A percentile compares a stretch with the other conserved stretches of the same genome.
These are phyloP conservation scores for Linnemannia schmuckeri DNA, from an alignment of 192 early-diverging fungal genomes.

Conservation along the genomic window DNA sequence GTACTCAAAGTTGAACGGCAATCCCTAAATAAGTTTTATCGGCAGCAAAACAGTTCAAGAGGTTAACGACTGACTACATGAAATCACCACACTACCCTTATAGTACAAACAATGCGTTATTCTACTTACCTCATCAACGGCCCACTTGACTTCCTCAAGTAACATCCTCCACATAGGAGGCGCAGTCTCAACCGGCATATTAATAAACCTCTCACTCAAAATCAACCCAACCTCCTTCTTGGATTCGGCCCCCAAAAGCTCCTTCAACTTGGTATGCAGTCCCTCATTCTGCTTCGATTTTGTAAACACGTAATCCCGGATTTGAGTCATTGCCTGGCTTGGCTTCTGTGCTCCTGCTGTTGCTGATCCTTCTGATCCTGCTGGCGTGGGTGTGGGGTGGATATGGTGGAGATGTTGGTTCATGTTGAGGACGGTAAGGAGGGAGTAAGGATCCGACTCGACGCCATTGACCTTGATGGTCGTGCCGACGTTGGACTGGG, in stretches of 20 bases:
- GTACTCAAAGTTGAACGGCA: constrained; percentile 86
- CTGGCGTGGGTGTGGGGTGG: constrained; percentile 18
- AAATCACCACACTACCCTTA: not conserved
- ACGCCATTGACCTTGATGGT: constrained; percentile 89
- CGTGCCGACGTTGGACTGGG: constrained; percentile 82
- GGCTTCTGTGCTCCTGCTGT: constrained; percentile 41
- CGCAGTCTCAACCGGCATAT: constrained; percentile 95
- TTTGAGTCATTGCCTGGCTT: constrained; percentile 62
- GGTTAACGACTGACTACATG: not conserved
- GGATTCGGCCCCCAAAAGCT: constrained; percentile 51
- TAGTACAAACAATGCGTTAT: not conserved
- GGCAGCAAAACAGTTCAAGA: not conserved
- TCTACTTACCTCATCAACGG: constrained; percentile 72
- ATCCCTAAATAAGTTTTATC: constrained; percentile 57
- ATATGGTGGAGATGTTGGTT: constrained; percentile 65
- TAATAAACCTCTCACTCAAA: constrained; percentile 91
- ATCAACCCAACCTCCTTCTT: constrained; percentile 72
- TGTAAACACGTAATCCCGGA: constrained; percentile 74
- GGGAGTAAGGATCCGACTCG: constrained; percentile 89
- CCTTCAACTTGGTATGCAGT: constrained; percentile 47
- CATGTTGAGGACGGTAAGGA: constrained; percentile 84
- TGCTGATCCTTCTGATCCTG: constrained; percentile 20
- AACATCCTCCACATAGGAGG: constrained; percentile 95
- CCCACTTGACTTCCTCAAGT: constrained; percentile 83
- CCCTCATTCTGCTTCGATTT: constrained; percentile 66